Percentiles rank a stretch among this genome's conserved stretches.
These are phyloP conservation scores for Jacaranda mimosifolia DNA, from an alignment of 257 asterid genomes.

Conservation along the genomic window DNA sequence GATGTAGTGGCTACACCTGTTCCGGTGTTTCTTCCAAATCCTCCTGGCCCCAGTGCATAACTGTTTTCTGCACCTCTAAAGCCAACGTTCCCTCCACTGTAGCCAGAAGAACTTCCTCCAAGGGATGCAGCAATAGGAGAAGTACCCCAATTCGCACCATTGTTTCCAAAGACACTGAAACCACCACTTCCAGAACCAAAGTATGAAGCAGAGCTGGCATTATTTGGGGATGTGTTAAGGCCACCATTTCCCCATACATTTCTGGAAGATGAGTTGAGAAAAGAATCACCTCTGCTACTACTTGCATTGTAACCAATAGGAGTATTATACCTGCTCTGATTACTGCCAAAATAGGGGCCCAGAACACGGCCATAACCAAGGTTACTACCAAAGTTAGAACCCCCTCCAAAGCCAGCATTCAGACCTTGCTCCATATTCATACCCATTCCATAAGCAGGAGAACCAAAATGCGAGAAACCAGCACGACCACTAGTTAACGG, in stretches of 20 bases:
- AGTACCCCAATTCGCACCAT: slow-evolving; percentile 68
- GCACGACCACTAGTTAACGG: slow-evolving; percentile 64
- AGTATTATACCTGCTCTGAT: slow-evolving; percentile 64
- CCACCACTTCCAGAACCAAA: slow-evolving; percentile 65
- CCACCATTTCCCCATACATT: slow-evolving; percentile 78
- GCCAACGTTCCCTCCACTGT: slow-evolving; percentile 57
- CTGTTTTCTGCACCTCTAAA: slow-evolving; percentile 67
- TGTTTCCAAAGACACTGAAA: slow-evolving; percentile 75
- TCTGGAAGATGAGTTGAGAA: slow-evolving; percentile 58
- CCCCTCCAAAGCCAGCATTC: slow-evolving; percentile 64
- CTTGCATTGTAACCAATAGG: slow-evolving; percentile 71
- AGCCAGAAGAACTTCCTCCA: slow-evolving; percentile 64
- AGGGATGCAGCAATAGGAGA: slow-evolving; percentile 61
- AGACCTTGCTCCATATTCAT: slow-evolving; percentile 71
- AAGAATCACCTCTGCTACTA: slow-evolving; percentile 64
- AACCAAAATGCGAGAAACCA: slow-evolving; percentile 59
- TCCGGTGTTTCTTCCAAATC: slow-evolving; percentile 65
- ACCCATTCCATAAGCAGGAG: slow-evolving; percentile 64
- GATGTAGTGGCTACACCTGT: slow-evolving; percentile 56
- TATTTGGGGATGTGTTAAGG: slow-evolving; percentile 56
- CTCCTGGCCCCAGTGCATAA: slow-evolving; percentile 65
- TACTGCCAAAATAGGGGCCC: slow-evolving; percentile 64
- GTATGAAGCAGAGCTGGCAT: slow-evolving; percentile 64
- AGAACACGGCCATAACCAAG: slow-evolving; percentile 69
- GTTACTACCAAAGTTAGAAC: slow-evolving; percentile 65